Evolutionary conservation across 1,139 yeast species (phyloP), one percentile per base, ranked within the genome.

Genomic region (Pichia sp.): DNA sequence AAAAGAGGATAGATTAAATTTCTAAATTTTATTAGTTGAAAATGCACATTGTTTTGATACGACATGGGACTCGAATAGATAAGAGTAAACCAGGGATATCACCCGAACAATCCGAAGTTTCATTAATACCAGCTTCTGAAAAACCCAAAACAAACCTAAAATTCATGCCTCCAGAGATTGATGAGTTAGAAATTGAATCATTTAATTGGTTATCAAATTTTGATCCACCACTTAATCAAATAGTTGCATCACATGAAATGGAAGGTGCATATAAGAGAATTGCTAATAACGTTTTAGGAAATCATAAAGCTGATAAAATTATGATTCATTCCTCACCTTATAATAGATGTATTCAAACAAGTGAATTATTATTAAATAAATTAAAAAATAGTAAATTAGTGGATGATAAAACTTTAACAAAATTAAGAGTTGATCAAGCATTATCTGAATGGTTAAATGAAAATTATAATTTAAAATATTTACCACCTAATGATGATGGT

Each of bases 311-410:
- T 2, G 52, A 52, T 28, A 44, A 47, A 11, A 40, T 64, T 3
- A 54, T 63, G 37, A 56, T 65, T 4, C 69, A 65, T 57, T 70
- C 83, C 1, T 87, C 96, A 2, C 97, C 97, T 0, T 90, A 88
- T 64, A 89, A 87, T 64, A 71, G 97, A 53, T 92, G 97, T 65
- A 72, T 90, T 18, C 90, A 92, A 64, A 89, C 97, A 0, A 77
- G 85, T 3, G 75, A 78, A 42, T 86, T 64, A 34, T 43, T 65
- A 27, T 33, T 61, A 3, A 56, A 56, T 11, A 58, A 54, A 28
- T 31, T 63, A 9, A 36, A 43, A 11, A 34, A 48, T 9, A 44
- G 46, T 7, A 51, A 45, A 39, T 40, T 43, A 10, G 27, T 25
- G 1, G 44, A 45, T 4, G 35, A 41, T 9, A 39, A 43, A 7